Conservation (phyloP, 805 yeast species). For the Teunomyces stri region DNA sequence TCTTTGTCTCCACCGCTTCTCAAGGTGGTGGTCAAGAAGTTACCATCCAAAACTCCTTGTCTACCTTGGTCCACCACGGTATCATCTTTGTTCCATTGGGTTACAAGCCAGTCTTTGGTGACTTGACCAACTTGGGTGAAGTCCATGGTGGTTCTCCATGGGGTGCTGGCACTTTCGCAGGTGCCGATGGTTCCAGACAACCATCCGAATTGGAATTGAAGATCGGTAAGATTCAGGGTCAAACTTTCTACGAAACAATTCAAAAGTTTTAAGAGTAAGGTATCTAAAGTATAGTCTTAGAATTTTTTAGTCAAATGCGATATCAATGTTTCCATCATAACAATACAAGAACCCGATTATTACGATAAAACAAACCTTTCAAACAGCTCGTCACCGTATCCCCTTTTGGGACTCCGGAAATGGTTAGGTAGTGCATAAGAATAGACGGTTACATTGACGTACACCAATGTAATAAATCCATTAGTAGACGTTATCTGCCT, state of each 20-base stretch:
- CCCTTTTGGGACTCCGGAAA: too few relatives aligned
- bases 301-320: background rate
- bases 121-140: conserved; percentile 55
- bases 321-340: too few relatives aligned
- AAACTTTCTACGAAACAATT: conserved; percentile 43
- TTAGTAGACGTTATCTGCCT: background rate
- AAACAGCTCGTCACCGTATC: too few relatives aligned
- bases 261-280: conserved; percentile 18
- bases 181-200: conserved; percentile 70
- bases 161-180: conserved; percentile 85
- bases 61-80: conserved; percentile 76
- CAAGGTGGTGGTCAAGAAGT: conserved; percentile 83
- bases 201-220: conserved; percentile 63
- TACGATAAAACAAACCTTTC: too few relatives aligned
- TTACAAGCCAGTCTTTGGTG: conserved; percentile 54
- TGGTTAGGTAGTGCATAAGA: too few relatives aligned
- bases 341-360: too few relatives aligned
- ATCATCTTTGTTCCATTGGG: conserved; percentile 80
- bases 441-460: too few relatives aligned
- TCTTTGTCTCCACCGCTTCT: conserved; percentile 72
- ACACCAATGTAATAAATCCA: too few relatives aligned
- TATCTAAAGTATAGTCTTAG: background rate
- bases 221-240: conserved; percentile 67
- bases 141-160: conserved; percentile 80
- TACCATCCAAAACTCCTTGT: conserved; percentile 61